phyloP scores from a whole-genome alignment of 768 basidiomycete species.

The Kwoniella mangroviensis region DNA sequence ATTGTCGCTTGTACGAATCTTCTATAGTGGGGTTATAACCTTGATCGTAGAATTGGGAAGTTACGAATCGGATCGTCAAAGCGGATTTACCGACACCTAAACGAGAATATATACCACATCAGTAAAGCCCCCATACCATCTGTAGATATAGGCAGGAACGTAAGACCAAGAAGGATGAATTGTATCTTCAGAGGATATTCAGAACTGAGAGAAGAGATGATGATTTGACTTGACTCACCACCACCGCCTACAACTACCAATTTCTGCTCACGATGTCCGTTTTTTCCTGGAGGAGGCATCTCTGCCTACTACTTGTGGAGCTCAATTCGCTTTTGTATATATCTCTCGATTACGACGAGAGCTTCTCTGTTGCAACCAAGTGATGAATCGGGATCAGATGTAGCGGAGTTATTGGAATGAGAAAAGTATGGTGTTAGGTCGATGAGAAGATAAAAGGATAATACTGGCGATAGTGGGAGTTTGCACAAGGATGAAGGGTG shows the following conservation, averaged over 20 bases:
- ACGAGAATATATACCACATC: neutral
- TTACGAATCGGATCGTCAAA: constrained; percentile 61
- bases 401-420: no score
- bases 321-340: no score
- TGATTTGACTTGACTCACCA: constrained; percentile 25
- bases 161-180: no score
- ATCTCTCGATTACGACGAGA: no score
- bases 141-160: no score
- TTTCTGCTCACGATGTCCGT: constrained; percentile 34
- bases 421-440: neutral
- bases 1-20: constrained; percentile 60
- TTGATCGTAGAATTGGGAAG: constrained; percentile 57
- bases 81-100: constrained; percentile 58
- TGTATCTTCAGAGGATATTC: neutral
- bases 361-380: no score
- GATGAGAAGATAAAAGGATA: neutral
- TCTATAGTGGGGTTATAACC: constrained; percentile 63
- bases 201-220: no score
- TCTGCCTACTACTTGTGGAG: neutral
- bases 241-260: constrained; percentile 40
- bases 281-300: constrained; percentile 7
- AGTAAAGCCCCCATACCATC: no score
- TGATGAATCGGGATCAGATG: no score
- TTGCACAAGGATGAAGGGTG: neutral
- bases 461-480: neutral